Base-by-base conservation (phyloP, 768 basidiomycete genomes). In the Suillus lakei region DNA sequence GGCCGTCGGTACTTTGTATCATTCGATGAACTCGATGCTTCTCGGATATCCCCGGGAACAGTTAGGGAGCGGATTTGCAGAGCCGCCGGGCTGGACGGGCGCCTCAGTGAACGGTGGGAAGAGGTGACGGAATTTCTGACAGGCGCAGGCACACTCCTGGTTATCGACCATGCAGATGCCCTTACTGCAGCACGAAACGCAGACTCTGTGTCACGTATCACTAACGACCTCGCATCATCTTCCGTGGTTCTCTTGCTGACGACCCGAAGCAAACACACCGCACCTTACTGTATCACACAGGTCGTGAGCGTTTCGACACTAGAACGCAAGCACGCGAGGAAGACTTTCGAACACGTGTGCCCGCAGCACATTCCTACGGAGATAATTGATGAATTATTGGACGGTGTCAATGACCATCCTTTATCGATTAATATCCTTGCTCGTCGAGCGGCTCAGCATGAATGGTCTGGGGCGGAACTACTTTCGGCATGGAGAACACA, bases 211-310 rank as follows among this genome's bases (percentile, higher is more conserved):
- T 28, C 16, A 23, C 60, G 23, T 30, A 48, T 61, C 30, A 28
- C 28, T n/a, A 30, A 62, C 13, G 26, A 48, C n/a, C 36, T 62
- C 12, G 39, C 61, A 59, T 41, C 58, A 9, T 60, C 59, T 8
- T 30, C 63, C n/a, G 58, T 64, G 18, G 50, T 60, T 8, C 23
- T 64, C 23, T 23, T 64, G 28, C 9, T 64, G 41, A 64, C 59
- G 23, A 61, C 43, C 59, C 64, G 44, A 34, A 34, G 18, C 5
- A 56, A 30, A 51, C 28, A 51, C 16, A 18, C 26, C 4, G 8
- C 50, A 51, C 26, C 50, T 30, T 51, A 51, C 26, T 13, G 23
- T 36, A 7, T 23, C n/a, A 23, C 54, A 34, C 54, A 55, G 36
- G 34, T 51, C 34, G 32, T 56, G 34, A 36, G 13, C 2, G 34